A percentile compares a stretch with the other conserved stretches of the same genome.
These are phyloP conservation scores for Paxillus rubicundulus DNA, from an alignment of 768 basidiomycete species.

Conservation along the genomic window DNA sequence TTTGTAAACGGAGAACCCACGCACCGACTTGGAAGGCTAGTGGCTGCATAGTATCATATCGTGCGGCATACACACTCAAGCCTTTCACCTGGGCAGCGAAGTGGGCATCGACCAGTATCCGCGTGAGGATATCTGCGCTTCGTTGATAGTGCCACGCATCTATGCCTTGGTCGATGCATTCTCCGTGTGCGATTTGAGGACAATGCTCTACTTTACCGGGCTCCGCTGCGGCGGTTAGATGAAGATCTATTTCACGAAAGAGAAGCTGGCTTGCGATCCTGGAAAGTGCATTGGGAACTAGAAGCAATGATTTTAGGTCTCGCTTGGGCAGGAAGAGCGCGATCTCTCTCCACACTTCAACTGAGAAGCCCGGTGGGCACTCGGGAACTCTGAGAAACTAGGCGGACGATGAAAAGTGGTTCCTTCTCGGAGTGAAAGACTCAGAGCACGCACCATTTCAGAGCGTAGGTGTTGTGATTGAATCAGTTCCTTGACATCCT, in stretches of 20 bases:
- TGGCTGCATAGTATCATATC: slow-evolving; percentile 45
- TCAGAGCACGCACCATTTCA: slow-evolving; percentile 47
- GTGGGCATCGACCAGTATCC: slow-evolving; percentile 56
- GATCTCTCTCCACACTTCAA: slow-evolving; percentile 72
- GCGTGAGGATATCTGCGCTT: slow-evolving; percentile 67
- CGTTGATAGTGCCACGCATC: slow-evolving; percentile 54
- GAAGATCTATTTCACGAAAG: slow-evolving; percentile 61
- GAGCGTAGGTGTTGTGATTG: slow-evolving; percentile 49
- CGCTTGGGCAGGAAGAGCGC: slow-evolving; percentile 57
- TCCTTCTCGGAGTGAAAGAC: neutral
- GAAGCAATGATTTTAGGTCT: slow-evolving; percentile 63
- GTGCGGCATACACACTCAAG: slow-evolving; percentile 56
- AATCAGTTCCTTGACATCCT: slow-evolving; percentile 63
- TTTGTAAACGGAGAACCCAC: slow-evolving; percentile 1
- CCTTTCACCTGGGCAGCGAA: slow-evolving; percentile 60
- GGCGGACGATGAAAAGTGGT: slow-evolving; percentile 1
- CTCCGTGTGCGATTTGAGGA: slow-evolving; percentile 13
- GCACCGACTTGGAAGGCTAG: slow-evolving; percentile 66
- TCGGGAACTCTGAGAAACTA: slow-evolving; percentile 37
- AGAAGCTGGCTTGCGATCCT: slow-evolving; percentile 66
- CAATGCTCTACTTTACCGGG: slow-evolving; percentile 15
- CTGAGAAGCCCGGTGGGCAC: slow-evolving; percentile 54
- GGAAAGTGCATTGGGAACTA: slow-evolving; percentile 64
- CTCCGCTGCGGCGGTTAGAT: slow-evolving; percentile 46
- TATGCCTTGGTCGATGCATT: slow-evolving; percentile 28